These are phyloP conservation scores for Cordyceps fumosorosea DNA, from an alignment of 2,329 filamentous ascomycete genomes.

Conservation along the genomic window DNA sequence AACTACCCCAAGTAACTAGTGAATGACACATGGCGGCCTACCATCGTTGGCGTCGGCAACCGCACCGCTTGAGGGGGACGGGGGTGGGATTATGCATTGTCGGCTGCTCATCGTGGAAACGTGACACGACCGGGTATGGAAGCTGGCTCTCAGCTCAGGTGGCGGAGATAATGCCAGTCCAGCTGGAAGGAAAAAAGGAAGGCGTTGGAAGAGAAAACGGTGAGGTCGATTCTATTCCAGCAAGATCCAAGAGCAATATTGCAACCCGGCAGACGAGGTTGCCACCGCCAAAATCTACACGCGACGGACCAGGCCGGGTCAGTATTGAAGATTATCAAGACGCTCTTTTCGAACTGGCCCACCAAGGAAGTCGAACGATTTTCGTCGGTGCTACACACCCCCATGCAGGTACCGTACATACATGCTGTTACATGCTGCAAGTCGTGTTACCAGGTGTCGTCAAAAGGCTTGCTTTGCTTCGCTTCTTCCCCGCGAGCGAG, in stretches of 20 bases:
- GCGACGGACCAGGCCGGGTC: not conserved
- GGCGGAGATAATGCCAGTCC: not conserved
- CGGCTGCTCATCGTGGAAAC: not conserved
- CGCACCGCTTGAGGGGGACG: not conserved
- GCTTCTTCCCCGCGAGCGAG: not conserved
- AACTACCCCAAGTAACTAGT: not conserved
- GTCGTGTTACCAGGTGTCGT: not conserved
- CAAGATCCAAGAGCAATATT: no score
- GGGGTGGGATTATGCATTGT: not conserved
- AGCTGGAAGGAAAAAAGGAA: not conserved
- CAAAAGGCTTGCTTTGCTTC: not conserved
- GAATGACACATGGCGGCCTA: not conserved
- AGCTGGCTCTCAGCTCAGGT: not conserved
- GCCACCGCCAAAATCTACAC: not conserved
- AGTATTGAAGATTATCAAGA: not conserved
- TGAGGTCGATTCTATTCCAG: no score
- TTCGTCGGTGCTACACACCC: not conserved
- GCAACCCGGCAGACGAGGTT: no score
- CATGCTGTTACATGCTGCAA: no score
- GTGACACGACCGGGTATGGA: not conserved
- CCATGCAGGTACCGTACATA: not conserved
- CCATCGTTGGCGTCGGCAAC: not conserved
- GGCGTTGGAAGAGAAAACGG: not conserved
- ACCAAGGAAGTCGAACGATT: not conserved
- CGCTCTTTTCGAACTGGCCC: not conserved